A percentile compares a stretch with the other conserved stretches of the same genome.
phyloP scores from a whole-genome alignment of 306 rosid species.

The Rosa persica region DNA sequence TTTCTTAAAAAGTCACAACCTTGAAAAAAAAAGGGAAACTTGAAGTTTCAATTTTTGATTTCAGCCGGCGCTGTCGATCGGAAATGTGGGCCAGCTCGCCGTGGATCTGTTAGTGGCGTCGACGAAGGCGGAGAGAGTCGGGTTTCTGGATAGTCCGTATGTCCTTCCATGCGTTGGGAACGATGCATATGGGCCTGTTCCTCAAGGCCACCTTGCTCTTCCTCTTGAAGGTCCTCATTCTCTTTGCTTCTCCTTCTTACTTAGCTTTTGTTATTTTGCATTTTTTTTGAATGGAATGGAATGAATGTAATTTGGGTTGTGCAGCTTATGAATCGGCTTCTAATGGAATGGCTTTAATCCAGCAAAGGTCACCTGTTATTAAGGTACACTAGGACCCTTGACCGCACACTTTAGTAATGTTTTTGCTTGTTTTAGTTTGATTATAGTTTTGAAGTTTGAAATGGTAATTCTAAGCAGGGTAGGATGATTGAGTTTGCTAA shows the following conservation, averaged over 20 bases:
- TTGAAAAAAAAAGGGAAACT: not conserved
- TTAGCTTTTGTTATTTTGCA: not conserved
- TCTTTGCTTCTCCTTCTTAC: slow-evolving; percentile 1
- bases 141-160: slow-evolving; percentile 71
- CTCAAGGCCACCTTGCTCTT: slow-evolving; percentile 79
- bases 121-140: slow-evolving; percentile 65
- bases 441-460: not conserved
- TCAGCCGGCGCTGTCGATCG: slow-evolving; percentile 87
- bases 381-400: slow-evolving; percentile 30
- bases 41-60: not conserved
- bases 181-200: slow-evolving; percentile 79
- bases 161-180: slow-evolving; percentile 93
- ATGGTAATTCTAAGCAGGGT: slow-evolving; percentile 51
- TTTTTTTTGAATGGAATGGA: not conserved
- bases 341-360: slow-evolving; percentile 58
- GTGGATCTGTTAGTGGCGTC: slow-evolving; percentile 76
- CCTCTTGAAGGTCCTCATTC: slow-evolving; percentile 75
- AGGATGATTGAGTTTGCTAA: slow-evolving; percentile 75
- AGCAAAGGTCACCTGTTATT: slow-evolving; percentile 87
- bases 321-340: slow-evolving; percentile 79
- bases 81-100: slow-evolving; percentile 82
- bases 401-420: not conserved
- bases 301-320: slow-evolving; percentile 14
- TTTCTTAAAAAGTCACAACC: not conserved
- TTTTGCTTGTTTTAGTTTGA: not conserved